phyloP scores from a whole-genome alignment of 257 asterid species.

The Pogostemon cablin region DNA sequence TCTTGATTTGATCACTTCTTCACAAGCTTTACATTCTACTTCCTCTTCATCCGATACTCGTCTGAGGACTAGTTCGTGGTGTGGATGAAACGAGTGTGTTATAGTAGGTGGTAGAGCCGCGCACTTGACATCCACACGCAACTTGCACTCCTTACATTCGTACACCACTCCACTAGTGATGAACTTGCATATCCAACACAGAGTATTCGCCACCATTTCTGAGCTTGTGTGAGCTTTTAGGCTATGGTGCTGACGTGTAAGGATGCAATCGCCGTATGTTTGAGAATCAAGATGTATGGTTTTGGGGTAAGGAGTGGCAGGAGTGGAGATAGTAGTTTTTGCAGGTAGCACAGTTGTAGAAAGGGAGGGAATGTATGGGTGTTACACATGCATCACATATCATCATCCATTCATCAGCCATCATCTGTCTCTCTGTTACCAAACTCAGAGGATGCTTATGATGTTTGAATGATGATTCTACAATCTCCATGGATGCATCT shows the following conservation, averaged over 20 bases:
- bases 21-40: conserved; percentile 5
- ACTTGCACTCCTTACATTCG: background rate
- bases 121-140: background rate
- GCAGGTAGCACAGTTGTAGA: background rate
- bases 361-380: conserved; percentile 20
- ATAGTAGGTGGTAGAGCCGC: background rate
- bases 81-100: background rate
- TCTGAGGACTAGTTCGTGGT: background rate
- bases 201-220: background rate
- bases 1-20: conserved; percentile 1
- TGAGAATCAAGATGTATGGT: background rate
- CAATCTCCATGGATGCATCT: too few species aligned
- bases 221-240: background rate
- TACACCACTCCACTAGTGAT: conserved; percentile 2
- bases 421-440: background rate
- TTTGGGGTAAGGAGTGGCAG: conserved; percentile 7
- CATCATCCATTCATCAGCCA: background rate
- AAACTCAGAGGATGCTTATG: conserved; percentile 24
- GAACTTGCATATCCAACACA: background rate
- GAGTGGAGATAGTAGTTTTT: conserved; percentile 13
- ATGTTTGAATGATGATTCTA: background rate
- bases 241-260: background rate
- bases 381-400: conserved; percentile 7
- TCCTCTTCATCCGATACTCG: too few species aligned
- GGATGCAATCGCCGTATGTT: background rate